Base-by-base conservation (phyloP, 192 early-diverging fungal genomes). In the Umbelopsis isabellina region DNA sequence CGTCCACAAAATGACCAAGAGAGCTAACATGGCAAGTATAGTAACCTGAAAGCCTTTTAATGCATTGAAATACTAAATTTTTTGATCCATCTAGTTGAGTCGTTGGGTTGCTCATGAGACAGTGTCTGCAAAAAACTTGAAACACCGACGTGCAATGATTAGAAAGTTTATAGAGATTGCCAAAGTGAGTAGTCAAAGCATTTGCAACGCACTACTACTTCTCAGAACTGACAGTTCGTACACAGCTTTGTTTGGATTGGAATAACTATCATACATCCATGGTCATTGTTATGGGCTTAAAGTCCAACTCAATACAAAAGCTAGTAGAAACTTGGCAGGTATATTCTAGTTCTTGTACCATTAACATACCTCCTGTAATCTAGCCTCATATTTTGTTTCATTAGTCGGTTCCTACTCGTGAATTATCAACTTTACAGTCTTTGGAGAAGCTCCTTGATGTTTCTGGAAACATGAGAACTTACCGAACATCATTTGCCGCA, bases 261-360 rank as follows among this genome's bases (percentile, higher is more conserved):
- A 87, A 87, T 70, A 91, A 93, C 73, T 87, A 89, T 68, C 88
- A 92, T 69, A 89, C 88, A 15, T 46, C 81, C 8, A 84, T 92
- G 78, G 85, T 88, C 21, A 86, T 93, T 49, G 75, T 88, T 1
- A 81, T 82, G 27, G 91, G 85, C 2, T 74, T 93, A 25, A 79
- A 78, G 1, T 87, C 86, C 3, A 72, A 77, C 9, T 73, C 89
- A 1, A 85, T 93, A 1, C 82, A 79, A 20, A 80, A 85, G 15
- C 74, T 92, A 16, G 75, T 80, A 67, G 72, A 83, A 1, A 15
- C 23, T 2, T 77, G 75, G 75, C 51, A 68, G 55, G 55, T 61
- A 27, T 27, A 30, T 37, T 35, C 18, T 13, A 52, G 49, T 2
- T 15, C 23, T 3, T 65, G n/a, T 66, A 66, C 16, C 2, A 12